Evolutionary conservation across 2,329 filamentous ascomycete species (phyloP), one percentile per base, ranked within the genome.

Genomic region (Thermoascus crustaceus): DNA sequence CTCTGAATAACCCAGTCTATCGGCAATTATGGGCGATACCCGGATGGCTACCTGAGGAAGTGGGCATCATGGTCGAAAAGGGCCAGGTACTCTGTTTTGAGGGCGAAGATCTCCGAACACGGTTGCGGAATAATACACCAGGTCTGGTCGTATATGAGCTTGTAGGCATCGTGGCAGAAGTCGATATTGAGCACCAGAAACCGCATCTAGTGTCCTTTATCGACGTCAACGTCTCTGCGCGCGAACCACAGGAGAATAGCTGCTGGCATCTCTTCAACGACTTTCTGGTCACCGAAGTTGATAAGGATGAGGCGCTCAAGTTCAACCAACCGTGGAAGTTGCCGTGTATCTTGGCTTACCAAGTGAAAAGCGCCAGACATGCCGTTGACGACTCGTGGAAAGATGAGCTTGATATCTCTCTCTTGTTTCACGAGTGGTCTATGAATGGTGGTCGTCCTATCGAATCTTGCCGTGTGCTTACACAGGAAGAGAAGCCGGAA

Each of bases 261-360:
- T 80, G 82, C 48, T 98, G 93, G 93, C 86, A 96, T 61, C 64
- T 98, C 1, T 95, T 98, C 67, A 98, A 98, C 49, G 91, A 98
- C 61, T 98, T 98, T 52, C 65, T 94, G 22, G 93, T 98, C 14
- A 78, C 84, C 8, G 79, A 82, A 7, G 76, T 94, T 10, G 76
- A 80, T 20, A 74, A 76, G 18, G 80, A 87, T 42, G 89, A 98
- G 55, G 93, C 89, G 0, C 68, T 96, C 11, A 79, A 82, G 16
- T 98, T 96, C 60, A 88, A 89, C 42, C 78, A 86, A 3, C 74
- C 79, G 11, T 98, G 91, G 91, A 98, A 96, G 65, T 72, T 86
- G 32, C 91, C 91, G 1, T 87, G 85, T 8, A 82, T 96, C 4
- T 66, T 98, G 35, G 73, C 85, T 4, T 98, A 85, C 61, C 91